These are phyloP conservation scores for Acrocalymma vagum DNA, from an alignment of 2,329 filamentous ascomycete species.

Conservation along the genomic window DNA sequence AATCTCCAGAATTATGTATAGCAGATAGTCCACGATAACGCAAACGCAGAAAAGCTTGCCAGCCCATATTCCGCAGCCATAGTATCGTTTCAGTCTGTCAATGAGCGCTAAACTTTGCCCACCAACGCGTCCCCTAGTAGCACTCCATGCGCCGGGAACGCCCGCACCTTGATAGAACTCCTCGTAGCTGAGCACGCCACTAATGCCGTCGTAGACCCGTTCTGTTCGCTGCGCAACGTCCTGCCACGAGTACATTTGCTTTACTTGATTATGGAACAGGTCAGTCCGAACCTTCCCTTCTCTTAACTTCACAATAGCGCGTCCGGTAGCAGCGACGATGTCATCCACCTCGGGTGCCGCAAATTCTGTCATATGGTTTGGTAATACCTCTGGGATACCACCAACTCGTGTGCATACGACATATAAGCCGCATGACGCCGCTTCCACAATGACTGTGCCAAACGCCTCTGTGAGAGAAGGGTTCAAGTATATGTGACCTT, in stretches of 20 bases:
- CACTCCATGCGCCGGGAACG: slow-evolving; percentile 71
- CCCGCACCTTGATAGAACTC: slow-evolving; percentile 89
- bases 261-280: slow-evolving; percentile 94
- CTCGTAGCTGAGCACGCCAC: slow-evolving; percentile 81
- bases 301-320: slow-evolving; percentile 85
- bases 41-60: slow-evolving; percentile 97
- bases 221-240: slow-evolving; percentile 95
- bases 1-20: slow-evolving; percentile 88
- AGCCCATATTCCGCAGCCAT: slow-evolving; percentile 97
- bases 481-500: slow-evolving; percentile 95
- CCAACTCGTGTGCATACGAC: slow-evolving; percentile 97
- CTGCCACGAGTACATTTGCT: slow-evolving; percentile 98
- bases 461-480: slow-evolving; percentile 96
- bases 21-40: slow-evolving; percentile 90
- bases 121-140: slow-evolving; percentile 71
- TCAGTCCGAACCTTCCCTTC: slow-evolving; percentile 90
- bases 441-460: slow-evolving; percentile 96
- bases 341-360: slow-evolving; percentile 97
- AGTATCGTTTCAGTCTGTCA: slow-evolving; percentile 93
- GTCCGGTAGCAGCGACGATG: slow-evolving; percentile 85
- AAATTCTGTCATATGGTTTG: slow-evolving; percentile 96
- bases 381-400: slow-evolving; percentile 94
- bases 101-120: slow-evolving; percentile 91
- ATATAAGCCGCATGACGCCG: slow-evolving; percentile 93
- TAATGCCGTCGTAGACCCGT: slow-evolving; percentile 93